Evolutionary conservation across 2,329 filamentous ascomycete species (phyloP).

Genomic region (Madurella mycetomatis): DNA sequence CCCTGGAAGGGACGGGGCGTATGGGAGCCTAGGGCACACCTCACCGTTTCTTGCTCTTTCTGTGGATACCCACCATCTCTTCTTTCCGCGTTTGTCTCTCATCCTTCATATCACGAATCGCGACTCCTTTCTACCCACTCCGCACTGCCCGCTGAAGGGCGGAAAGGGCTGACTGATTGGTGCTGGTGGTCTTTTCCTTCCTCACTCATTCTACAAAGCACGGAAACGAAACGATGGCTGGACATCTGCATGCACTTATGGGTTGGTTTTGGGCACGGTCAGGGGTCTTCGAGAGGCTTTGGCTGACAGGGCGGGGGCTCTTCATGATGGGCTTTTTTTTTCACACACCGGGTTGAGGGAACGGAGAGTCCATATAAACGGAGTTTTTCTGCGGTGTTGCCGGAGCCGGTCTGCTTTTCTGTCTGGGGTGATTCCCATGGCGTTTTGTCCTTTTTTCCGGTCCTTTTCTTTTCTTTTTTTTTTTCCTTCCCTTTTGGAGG

Average conservation of each 20-base stretch:
- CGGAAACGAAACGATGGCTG: constrained; percentile 5
- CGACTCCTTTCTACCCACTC: not conserved
- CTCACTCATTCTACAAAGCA: not conserved
- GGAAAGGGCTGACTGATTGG: not conserved
- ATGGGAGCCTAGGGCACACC: not conserved
- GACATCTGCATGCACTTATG: not conserved
- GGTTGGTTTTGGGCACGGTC: not conserved
- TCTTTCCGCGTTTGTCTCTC: not conserved
- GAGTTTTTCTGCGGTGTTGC: constrained; percentile 10
- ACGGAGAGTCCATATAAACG: constrained; percentile 12
- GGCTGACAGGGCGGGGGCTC: not conserved
- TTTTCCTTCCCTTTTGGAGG: not conserved
- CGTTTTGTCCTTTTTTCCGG: not conserved
- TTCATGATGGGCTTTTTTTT: not conserved
- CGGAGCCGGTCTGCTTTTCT: not conserved
- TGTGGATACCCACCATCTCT: not conserved
- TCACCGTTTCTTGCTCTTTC: not conserved
- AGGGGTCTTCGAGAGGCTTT: not conserved
- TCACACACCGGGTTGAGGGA: not conserved
- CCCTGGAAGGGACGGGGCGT: constrained; percentile 2
- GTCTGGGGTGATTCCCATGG: not conserved
- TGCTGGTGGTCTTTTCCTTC: not conserved
- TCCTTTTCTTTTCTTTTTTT: not conserved
- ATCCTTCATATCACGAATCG: not conserved
- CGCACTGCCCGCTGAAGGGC: not conserved